Conservation (phyloP, 331 rosid species). For the Spiraea crenata region DNA sequence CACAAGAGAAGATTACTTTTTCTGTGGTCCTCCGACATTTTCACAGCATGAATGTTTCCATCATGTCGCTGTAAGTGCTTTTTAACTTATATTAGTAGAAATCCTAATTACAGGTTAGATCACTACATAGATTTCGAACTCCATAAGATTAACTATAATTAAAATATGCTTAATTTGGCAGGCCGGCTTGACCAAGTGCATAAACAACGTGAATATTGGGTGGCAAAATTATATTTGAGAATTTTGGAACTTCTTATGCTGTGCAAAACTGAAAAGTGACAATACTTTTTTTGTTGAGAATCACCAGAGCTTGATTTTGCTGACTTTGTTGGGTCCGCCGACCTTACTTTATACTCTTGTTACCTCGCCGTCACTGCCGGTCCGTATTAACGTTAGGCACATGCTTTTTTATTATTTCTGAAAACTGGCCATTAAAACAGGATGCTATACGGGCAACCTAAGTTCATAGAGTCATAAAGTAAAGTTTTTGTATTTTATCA, state of each 20-base stretch:
- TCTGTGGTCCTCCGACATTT: conserved; percentile 7
- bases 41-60: neutral
- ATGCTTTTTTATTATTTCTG: neutral
- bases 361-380: conserved; percentile 40
- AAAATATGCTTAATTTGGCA: neutral
- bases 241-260: conserved; percentile 33
- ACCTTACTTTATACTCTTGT: conserved; percentile 9
- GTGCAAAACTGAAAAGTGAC: conserved; percentile 18
- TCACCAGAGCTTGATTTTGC: conserved; percentile 19
- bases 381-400: conserved; percentile 25
- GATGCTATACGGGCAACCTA: no score
- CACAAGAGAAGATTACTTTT: neutral
- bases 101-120: neutral
- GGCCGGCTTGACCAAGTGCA: conserved; percentile 55
- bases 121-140: neutral
- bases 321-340: conserved; percentile 55
- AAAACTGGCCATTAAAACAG: no score
- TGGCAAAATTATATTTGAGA: conserved; percentile 16
- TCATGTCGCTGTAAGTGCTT: neutral
- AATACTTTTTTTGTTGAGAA: conserved; percentile 17
- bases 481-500: no score
- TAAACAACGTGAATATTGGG: conserved; percentile 42
- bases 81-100: neutral
- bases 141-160: no score
- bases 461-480: no score